phyloP scores from a whole-genome alignment of 768 basidiomycete genomes.

The Auriscalpium vulgare region DNA sequence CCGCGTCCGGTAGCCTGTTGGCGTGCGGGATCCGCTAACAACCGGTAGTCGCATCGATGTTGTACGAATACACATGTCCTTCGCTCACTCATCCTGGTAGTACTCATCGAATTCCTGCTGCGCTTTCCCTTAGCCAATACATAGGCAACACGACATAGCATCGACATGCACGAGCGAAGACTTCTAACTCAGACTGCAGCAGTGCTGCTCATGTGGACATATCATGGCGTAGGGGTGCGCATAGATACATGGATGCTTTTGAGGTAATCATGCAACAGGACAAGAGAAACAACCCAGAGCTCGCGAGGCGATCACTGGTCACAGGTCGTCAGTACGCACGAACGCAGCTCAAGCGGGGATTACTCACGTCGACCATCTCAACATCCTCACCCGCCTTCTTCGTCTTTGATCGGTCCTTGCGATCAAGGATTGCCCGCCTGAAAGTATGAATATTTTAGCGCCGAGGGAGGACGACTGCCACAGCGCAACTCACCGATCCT shows the following conservation, averaged over 20 bases:
- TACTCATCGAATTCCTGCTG: too few species aligned
- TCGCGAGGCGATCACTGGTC: slow-evolving; percentile 30
- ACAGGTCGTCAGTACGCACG: slow-evolving; percentile 10
- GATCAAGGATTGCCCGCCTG: slow-evolving; percentile 80
- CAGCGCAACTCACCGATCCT: slow-evolving; percentile 54
- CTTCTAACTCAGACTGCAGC: not conserved
- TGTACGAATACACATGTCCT: too few species aligned
- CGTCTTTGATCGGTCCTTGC: slow-evolving; percentile 74
- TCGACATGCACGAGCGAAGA: too few species aligned
- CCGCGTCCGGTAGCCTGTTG: too few species aligned
- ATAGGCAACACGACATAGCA: too few species aligned
- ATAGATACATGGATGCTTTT: slow-evolving; percentile 67
- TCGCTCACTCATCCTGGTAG: too few species aligned
- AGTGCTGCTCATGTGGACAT: slow-evolving; percentile 39
- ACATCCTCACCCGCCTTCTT: slow-evolving; percentile 47
- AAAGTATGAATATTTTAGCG: not conserved
- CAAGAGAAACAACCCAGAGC: slow-evolving; percentile 20
- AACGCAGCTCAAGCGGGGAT: not conserved
- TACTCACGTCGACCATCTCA: slow-evolving; percentile 75
- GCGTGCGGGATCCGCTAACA: too few species aligned
- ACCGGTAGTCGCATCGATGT: too few species aligned
- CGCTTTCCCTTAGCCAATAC: too few species aligned
- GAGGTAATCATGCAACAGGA: slow-evolving; percentile 25
- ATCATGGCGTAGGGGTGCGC: slow-evolving; percentile 40
- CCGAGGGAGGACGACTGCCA: too few species aligned